These are phyloP conservation scores for Cyberlindnera euphorbiiphila DNA, from an alignment of 805 yeast genomes.

Conservation along the genomic window DNA sequence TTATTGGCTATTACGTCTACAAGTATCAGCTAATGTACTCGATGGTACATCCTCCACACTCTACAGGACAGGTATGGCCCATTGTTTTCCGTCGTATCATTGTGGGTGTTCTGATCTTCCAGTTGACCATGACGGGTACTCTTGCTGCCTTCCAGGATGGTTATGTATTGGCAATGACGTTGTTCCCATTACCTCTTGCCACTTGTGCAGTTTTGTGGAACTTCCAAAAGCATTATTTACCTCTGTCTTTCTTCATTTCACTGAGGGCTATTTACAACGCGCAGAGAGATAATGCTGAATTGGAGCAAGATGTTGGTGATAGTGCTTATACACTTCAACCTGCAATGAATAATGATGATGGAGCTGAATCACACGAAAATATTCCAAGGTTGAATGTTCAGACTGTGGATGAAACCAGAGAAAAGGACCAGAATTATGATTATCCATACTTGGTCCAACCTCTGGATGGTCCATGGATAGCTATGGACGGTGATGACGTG, in stretches of 20 bases:
- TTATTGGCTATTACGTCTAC: constrained; percentile 82
- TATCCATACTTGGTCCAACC: constrained; percentile 70
- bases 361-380: too few relatives aligned
- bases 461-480: constrained; percentile 84
- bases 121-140: constrained; percentile 89
- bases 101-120: constrained; percentile 78
- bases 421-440: constrained; percentile 63
- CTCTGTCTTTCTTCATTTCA: constrained; percentile 82
- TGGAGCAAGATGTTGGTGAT: constrained; percentile 23
- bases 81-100: constrained; percentile 77
- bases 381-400: constrained; percentile 23
- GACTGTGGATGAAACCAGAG: constrained; percentile 79
- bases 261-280: constrained; percentile 65
- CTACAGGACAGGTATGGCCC: constrained; percentile 97
- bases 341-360: neutral
- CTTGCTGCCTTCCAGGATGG: constrained; percentile 76
- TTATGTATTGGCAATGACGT: constrained; percentile 62
- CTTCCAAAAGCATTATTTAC: constrained; percentile 76
- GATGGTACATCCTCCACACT: constrained; percentile 92
- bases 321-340: constrained; percentile 19
- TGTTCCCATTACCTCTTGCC: constrained; percentile 72
- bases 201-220: constrained; percentile 69
- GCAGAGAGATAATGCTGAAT: constrained; percentile 31
- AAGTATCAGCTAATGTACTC: constrained; percentile 89
- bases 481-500: constrained; percentile 54